phyloP scores from a whole-genome alignment of 1,284 basidiomycete genomes.

The Trametes hirsuta region DNA sequence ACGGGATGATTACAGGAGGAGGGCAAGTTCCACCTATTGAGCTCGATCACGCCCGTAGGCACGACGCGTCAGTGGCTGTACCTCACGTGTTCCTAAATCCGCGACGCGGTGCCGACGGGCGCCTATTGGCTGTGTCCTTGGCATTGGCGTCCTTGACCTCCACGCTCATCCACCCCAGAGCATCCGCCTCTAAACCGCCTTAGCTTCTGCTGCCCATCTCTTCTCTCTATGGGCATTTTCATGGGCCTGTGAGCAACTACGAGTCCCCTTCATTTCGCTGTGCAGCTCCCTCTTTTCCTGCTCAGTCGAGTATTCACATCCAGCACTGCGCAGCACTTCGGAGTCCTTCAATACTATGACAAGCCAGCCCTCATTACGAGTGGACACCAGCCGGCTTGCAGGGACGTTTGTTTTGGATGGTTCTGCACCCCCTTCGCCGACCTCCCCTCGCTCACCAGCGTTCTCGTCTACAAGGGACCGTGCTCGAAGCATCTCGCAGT shows the following conservation, averaged over 20 bases:
- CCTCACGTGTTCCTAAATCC: background rate
- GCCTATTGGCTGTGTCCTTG: background rate
- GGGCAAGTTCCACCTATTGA: background rate
- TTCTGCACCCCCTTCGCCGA: constrained; percentile 7
- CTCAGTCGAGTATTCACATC: background rate
- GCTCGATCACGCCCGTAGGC: background rate
- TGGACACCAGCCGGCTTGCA: constrained; percentile 29
- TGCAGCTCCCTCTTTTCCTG: no score
- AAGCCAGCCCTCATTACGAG: constrained; percentile 28
- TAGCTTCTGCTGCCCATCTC: no score
- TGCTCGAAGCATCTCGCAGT: constrained; percentile 34
- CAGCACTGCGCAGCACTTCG: background rate
- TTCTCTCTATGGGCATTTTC: no score
- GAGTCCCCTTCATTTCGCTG: no score
- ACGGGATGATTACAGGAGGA: background rate
- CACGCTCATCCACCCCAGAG: no score
- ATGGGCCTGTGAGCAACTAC: no score
- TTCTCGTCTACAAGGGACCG: constrained; percentile 24
- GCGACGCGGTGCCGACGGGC: constrained; percentile 1
- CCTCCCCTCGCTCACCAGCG: constrained; percentile 15
- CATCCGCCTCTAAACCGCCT: no score
- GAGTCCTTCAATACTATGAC: background rate
- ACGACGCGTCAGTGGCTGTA: constrained; percentile 22
- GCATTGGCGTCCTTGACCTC: no score
- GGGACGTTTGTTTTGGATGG: constrained; percentile 10